Evolutionary conservation across 2,329 filamentous ascomycete species (phyloP), one percentile per base, ranked within the genome.

Genomic region (Penicillium crustosum): DNA sequence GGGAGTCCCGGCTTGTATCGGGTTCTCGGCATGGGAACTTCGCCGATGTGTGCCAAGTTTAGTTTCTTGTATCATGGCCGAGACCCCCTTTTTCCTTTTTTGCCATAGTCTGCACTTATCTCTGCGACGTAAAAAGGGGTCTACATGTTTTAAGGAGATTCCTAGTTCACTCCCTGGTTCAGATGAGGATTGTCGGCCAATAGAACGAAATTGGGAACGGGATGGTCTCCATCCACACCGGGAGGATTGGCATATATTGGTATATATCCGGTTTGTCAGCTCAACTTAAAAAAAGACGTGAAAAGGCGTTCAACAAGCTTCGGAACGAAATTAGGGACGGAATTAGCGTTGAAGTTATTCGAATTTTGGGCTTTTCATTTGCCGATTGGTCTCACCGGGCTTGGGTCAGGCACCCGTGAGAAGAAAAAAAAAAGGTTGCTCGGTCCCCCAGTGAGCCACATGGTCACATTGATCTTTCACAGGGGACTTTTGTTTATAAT

Each of bases 231-330:
- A 55, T 50, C 15, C 10, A n/a, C 33, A 29, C 29, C 53, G 36
- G 23, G 21, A 54, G 21, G 4, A 29, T 43, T 33, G 49, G 29
- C 19, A 41, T 51, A 13, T 31, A 21, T 54, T 31, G 36, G 44
- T 49, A 31, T 38, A 36, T 25, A 47, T 42, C 43, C 17, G 33
- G 21, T 50, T 55, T 43, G 39, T 47, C 54, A 52, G 41, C 10
- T 21, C 15, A 56, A 41, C 31, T 41, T 29, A 35, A 47, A 50
- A 17, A 35, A 23, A n/a, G n/a, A 31, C 27, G 13, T 31, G 27
- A n/a, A n/a, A 45, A 25, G 36, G 39, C 38, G 49, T 25, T 35
- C 15, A 9, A 55, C 50, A 64, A 62, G 60, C 60, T 63, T 63
- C 53, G 8, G 27, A 47, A 21, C 2, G 7, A 13, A 39, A 47